These are phyloP conservation scores for Xylariales sp. DNA, from an alignment of 2,329 filamentous ascomycete genomes.

Conservation along the genomic window DNA sequence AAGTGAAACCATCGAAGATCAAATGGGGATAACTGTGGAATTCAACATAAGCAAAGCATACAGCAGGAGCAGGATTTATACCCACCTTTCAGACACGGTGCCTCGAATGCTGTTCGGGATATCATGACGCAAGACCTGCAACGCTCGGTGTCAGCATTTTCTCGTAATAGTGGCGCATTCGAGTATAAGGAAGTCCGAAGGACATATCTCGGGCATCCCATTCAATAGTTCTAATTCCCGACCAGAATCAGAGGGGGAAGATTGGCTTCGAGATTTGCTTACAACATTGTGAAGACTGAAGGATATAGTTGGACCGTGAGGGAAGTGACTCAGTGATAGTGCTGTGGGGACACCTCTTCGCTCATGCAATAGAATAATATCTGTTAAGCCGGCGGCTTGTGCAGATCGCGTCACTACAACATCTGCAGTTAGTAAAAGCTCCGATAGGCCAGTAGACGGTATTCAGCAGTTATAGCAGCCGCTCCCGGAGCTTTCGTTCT, in stretches of 20 bases:
- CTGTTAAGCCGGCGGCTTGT: slow-evolving; percentile 72
- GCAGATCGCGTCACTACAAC: slow-evolving; percentile 81
- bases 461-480: neutral
- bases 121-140: slow-evolving; percentile 85
- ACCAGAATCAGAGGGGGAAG: too few relatives aligned
- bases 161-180: too few relatives aligned
- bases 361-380: slow-evolving; percentile 85
- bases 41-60: too few relatives aligned
- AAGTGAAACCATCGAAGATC: slow-evolving; percentile 68
- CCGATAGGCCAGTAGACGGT: too few relatives aligned
- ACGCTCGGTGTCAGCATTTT: too few relatives aligned
- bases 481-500: too few relatives aligned
- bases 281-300: slow-evolving; percentile 91
- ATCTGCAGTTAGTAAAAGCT: neutral
- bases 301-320: slow-evolving; percentile 75
- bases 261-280: too few relatives aligned
- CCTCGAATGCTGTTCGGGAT: slow-evolving; percentile 84
- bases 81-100: slow-evolving; percentile 85
- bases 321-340: slow-evolving; percentile 72
- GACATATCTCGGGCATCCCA: too few relatives aligned
- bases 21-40: slow-evolving; percentile 92
- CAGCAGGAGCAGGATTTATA: too few relatives aligned
- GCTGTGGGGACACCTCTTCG: slow-evolving; percentile 90
- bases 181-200: too few relatives aligned
- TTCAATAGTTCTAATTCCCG: too few relatives aligned